A percentile compares a stretch with the other conserved stretches of the same genome.
phyloP scores from a whole-genome alignment of 1,284 basidiomycete species.

The Trichosporon coremiiforme region DNA sequence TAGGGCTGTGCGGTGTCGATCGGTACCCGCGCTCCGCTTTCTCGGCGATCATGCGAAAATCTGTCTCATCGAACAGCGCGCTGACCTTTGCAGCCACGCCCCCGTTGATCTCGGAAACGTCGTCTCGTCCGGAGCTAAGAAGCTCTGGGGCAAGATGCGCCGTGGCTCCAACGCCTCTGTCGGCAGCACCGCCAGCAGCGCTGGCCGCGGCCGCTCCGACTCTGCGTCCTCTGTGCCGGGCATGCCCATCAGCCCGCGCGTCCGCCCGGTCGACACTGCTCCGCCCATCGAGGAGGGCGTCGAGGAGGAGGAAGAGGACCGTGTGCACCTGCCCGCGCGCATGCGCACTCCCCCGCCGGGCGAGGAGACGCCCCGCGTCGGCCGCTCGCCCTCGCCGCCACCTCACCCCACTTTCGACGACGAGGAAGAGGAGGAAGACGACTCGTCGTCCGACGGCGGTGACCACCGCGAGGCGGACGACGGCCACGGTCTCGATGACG shows the following conservation, averaged over 20 bases:
- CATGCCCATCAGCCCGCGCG: neutral
- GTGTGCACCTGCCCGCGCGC: neutral
- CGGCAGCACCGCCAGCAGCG: neutral
- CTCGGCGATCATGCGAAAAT: neutral
- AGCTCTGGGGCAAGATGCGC: slow-evolving; percentile 50
- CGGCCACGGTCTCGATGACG: slow-evolving; percentile 13
- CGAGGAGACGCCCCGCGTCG: slow-evolving; percentile 29
- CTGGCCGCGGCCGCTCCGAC: slow-evolving; percentile 19
- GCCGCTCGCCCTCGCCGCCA: slow-evolving; percentile 25
- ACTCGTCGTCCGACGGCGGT: slow-evolving; percentile 15
- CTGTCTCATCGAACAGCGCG: neutral
- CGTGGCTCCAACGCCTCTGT: slow-evolving; percentile 30
- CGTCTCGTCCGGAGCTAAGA: slow-evolving; percentile 45
- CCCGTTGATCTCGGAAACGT: slow-evolving; percentile 51
- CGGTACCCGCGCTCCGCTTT: neutral
- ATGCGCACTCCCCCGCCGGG: slow-evolving; percentile 20
- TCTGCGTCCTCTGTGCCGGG: slow-evolving; percentile 12
- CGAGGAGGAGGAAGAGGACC: slow-evolving; percentile 26
- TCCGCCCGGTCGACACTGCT: neutral
- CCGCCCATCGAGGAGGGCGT: slow-evolving; percentile 24
- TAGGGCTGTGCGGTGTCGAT: neutral
- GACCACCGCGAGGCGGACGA: slow-evolving; percentile 10
- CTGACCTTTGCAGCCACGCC: neutral
- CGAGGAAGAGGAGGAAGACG: slow-evolving; percentile 23
- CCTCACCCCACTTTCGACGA: slow-evolving; percentile 9